Base-by-base conservation (phyloP, 2,329 filamentous ascomycete genomes). In the Pyricularia sp. region DNA sequence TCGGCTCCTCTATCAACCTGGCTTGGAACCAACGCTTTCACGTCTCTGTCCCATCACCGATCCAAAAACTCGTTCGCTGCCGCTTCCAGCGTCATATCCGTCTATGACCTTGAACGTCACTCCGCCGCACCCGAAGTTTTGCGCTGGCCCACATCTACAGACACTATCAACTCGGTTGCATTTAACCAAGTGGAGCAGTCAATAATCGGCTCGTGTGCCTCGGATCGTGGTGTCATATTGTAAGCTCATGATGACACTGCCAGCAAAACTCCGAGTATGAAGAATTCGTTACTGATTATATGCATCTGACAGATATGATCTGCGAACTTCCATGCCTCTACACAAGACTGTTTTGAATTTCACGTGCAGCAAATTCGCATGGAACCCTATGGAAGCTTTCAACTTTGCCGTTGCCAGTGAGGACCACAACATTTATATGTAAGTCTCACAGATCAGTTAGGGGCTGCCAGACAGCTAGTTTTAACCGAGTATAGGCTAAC, bases 111-210 rank as follows among this genome's bases (percentile, higher is more conserved):
- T 60, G 88, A 90, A 64, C 84, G 90, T 59, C 88, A 91, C 65
- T 91, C 89, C 31, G 87, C 89, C 0, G 89, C 92, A 0, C 88
- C 90, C 6, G 91, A 96, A 75, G 88, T 89, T 28, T 82, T 97
- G 16, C 83, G 86, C 67, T 97, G 93, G 91, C 93, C 93, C 4
- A 94, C 89, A 5, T 86, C 88, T 10, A 88, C 90, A 66, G 94
- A 96, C 75, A 97, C 94, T 4, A 94, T 97, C 76, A 96, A 86
- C 59, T 84, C 89, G 13, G 84, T 97, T 66, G 84, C 90, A 57
- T 96, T 97, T 79, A 99, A 97, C 78, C 89, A 96, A 73, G 89
- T 90, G 49, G 94, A 99, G 78, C 96, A 93, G 0, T 96, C 91
- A 0, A 85, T 99, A 59, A 80, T 99, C 33, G 94, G 88, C 8